Evolutionary conservation across 345 rosid species (phyloP).

Genomic region (Camelina neglecta): DNA sequence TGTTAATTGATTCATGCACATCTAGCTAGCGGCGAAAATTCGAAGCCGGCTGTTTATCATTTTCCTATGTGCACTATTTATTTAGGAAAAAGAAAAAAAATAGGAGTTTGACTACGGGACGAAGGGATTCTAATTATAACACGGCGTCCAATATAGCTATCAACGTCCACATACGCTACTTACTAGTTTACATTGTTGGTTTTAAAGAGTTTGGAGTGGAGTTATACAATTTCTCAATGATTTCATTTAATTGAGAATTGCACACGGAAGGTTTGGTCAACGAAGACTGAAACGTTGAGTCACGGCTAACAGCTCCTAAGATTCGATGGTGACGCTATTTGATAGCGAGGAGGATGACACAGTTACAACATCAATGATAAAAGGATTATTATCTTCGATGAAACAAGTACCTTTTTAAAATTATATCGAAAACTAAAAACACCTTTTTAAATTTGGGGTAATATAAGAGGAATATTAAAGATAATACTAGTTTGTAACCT

Average conservation of each 20-base stretch:
- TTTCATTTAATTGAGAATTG: background rate
- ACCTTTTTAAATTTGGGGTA: background rate
- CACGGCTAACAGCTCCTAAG: background rate
- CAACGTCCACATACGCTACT: slow-evolving; percentile 13
- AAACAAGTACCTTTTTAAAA: background rate
- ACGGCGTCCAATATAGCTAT: slow-evolving; percentile 9
- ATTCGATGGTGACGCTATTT: slow-evolving; percentile 26
- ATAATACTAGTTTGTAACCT: background rate
- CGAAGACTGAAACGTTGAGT: background rate
- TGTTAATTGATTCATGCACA: background rate
- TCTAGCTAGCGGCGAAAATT: background rate
- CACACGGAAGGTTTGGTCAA: slow-evolving; percentile 15
- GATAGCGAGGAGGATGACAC: slow-evolving; percentile 30
- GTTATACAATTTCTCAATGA: background rate
- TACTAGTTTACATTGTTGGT: background rate
- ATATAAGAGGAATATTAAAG: background rate
- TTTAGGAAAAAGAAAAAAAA: background rate
- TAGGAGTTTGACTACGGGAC: background rate
- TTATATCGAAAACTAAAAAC: background rate
- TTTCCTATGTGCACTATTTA: background rate
- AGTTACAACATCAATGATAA: slow-evolving; percentile 25
- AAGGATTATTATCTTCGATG: background rate
- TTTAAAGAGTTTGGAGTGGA: too few relatives aligned
- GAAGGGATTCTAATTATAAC: background rate
- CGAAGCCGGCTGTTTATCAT: background rate